A percentile compares a stretch with the other conserved stretches of the same genome.
These are phyloP conservation scores for Gaeumannomyces sp. DNA, from an alignment of 2,329 filamentous ascomycete species.

Conservation along the genomic window DNA sequence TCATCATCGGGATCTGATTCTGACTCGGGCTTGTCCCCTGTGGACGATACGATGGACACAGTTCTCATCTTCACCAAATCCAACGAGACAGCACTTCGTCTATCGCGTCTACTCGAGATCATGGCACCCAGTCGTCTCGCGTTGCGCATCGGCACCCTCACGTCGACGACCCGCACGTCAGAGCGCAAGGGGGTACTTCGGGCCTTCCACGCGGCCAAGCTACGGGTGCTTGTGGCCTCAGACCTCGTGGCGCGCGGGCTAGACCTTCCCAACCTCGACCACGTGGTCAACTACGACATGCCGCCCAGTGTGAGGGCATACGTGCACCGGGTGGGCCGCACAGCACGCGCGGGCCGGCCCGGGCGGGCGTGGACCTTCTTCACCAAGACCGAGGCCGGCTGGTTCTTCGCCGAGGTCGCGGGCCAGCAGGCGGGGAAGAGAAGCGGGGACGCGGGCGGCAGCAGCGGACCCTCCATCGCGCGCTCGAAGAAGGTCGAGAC, in stretches of 20 bases:
- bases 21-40: slow-evolving; percentile 22
- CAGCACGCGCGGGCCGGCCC: slow-evolving; percentile 69
- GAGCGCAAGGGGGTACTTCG: slow-evolving; percentile 61
- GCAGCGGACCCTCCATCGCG: slow-evolving; percentile 29
- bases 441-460: slow-evolving; percentile 40
- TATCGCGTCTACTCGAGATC: slow-evolving; percentile 71
- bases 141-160: slow-evolving; percentile 60
- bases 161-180: slow-evolving; percentile 70
- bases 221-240: slow-evolving; percentile 78
- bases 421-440: slow-evolving; percentile 44
- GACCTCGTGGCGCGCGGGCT: slow-evolving; percentile 91
- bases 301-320: slow-evolving; percentile 76
- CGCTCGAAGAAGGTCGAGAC: slow-evolving; percentile 41
- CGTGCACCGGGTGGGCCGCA: slow-evolving; percentile 86
- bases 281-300: slow-evolving; percentile 92
- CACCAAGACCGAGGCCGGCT: slow-evolving; percentile 73
- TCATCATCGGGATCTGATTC: slow-evolving; percentile 19
- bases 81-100: slow-evolving; percentile 78
- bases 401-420: slow-evolving; percentile 86
- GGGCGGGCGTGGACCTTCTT: slow-evolving; percentile 86
- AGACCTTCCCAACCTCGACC: slow-evolving; percentile 70
- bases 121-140: slow-evolving; percentile 53
- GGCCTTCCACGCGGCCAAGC: slow-evolving; percentile 55
- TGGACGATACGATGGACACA: slow-evolving; percentile 17
- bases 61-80: slow-evolving; percentile 86